Base-by-base conservation (phyloP, 345 rosid species). In the Syzygium oleosum region DNA sequence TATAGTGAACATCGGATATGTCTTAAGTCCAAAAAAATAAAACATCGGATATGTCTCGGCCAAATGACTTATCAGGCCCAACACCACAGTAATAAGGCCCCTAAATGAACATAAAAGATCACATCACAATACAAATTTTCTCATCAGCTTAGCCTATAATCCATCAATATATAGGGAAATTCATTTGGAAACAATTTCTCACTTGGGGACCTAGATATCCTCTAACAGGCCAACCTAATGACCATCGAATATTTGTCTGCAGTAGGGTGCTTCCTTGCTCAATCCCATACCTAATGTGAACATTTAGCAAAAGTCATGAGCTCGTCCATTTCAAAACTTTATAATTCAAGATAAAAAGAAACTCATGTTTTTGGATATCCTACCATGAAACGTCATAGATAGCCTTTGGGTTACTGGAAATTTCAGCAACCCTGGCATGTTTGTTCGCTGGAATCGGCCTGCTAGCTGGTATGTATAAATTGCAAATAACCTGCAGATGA, bases 221-320 rank as follows among this genome's bases (percentile, higher is more conserved):
- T 92, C 99, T 98, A 85, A 96, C 96, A 23, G 99, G 99, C 99
- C 99, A 96, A 88, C 98, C 99, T 92, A 95, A 92, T 86, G 99
- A 98, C 98, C 99, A 93, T 58, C 92, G 93, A 52, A 95, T 96
- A 87, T 96, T 91, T 90, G 91, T 87, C 90, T 95, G 97, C 77
- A 98, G 94, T 85, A 98, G 92, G 89, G 98, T 96, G 95, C 96
- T 95, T 91, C 96, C 99, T 92, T 98, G 99, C 93, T 98, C 98
- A 95, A 95, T 95, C 51, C 98, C 99, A 87, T 83, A 96, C 98
- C 99, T 88, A 22, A 15, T 49, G 31, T 21, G 8, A 88, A 43
- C 43, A 63, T 17, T 8, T 5, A 88, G 23, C 58, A 16, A 52
- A 34, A 53, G 12, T 46, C n/a, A n/a, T 17, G 34, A 52, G 29